Evolutionary conservation across 768 basidiomycete species (phyloP).

Genomic region (Boletus vinaceobasis): DNA sequence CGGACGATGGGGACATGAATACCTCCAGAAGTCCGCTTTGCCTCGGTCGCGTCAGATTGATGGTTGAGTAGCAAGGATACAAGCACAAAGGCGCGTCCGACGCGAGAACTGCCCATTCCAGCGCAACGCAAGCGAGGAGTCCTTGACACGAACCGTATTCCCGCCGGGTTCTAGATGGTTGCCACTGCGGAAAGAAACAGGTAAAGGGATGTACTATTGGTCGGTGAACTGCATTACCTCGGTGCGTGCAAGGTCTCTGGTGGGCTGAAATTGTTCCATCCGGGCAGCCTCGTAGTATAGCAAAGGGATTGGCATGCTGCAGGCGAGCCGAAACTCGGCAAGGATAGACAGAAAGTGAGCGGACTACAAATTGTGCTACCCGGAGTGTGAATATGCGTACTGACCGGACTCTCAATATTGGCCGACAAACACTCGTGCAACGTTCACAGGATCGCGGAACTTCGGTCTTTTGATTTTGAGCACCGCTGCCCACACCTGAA

Average conservation of each 20-base stretch:
- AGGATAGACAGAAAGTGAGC: too few species aligned
- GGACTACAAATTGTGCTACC: too few species aligned
- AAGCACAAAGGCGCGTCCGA: constrained; percentile 8
- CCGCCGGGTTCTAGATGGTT: background rate
- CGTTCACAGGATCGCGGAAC: too few species aligned
- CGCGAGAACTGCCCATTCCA: constrained; percentile 12
- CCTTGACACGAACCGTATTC: background rate
- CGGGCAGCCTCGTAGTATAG: background rate
- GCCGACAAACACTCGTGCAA: too few species aligned
- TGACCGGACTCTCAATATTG: too few species aligned
- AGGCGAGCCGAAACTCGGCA: background rate
- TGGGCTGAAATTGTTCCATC: too few species aligned
- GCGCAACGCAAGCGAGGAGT: background rate
- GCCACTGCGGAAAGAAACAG: background rate
- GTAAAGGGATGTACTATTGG: background rate
- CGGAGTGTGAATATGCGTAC: too few species aligned
- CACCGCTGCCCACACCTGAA: too few species aligned
- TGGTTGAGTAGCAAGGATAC: background rate
- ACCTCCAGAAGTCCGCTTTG: constrained; percentile 14
- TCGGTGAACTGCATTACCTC: background rate
- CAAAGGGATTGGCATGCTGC: background rate
- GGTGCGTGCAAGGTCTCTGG: background rate
- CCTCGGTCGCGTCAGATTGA: background rate
- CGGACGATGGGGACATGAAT: constrained; percentile 25
- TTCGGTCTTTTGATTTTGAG: too few species aligned